These are phyloP conservation scores for Linderniella brevidens DNA, from an alignment of 257 asterid genomes.

Conservation along the genomic window DNA sequence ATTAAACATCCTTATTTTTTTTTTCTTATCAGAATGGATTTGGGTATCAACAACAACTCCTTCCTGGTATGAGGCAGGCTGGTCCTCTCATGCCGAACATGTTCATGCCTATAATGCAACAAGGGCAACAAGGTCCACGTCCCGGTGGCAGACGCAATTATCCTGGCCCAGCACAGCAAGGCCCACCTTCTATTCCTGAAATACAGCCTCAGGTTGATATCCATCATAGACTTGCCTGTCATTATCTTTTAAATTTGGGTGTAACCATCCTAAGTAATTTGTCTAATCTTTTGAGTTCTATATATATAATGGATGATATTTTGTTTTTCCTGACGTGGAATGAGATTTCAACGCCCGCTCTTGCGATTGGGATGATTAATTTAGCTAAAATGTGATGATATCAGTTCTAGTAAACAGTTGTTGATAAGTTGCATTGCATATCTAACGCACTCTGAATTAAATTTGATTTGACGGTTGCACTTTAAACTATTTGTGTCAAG, in stretches of 20 bases:
- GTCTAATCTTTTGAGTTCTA: too few species aligned
- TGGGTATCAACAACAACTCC: constrained; percentile 96
- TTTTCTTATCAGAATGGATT: constrained; percentile 60
- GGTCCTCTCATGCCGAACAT: constrained; percentile 81
- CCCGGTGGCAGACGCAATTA: constrained; percentile 60
- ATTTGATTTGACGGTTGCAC: not conserved
- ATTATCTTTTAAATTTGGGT: not conserved
- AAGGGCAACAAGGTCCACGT: constrained; percentile 88
- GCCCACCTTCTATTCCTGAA: constrained; percentile 58
- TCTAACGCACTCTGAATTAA: not conserved
- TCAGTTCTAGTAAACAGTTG: too few species aligned
- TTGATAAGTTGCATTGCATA: too few species aligned
- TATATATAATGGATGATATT: too few species aligned
- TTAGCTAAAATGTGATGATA: too few species aligned
- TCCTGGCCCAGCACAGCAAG: constrained; percentile 58
- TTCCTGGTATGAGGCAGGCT: constrained; percentile 85
- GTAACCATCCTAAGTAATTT: too few species aligned
- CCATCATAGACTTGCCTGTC: not conserved
- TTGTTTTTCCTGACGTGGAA: not conserved
- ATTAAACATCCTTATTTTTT: not conserved
- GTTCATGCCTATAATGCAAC: constrained; percentile 81
- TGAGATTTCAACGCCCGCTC: too few species aligned
- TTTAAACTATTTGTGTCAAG: too few species aligned
- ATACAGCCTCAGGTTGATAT: constrained; percentile 71
- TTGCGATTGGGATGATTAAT: too few species aligned